Percentiles rank a stretch among this genome's conserved stretches.
Evolutionary conservation across 1,139 yeast species (phyloP).

Genomic region (Tardiomyces digboiensis): DNA sequence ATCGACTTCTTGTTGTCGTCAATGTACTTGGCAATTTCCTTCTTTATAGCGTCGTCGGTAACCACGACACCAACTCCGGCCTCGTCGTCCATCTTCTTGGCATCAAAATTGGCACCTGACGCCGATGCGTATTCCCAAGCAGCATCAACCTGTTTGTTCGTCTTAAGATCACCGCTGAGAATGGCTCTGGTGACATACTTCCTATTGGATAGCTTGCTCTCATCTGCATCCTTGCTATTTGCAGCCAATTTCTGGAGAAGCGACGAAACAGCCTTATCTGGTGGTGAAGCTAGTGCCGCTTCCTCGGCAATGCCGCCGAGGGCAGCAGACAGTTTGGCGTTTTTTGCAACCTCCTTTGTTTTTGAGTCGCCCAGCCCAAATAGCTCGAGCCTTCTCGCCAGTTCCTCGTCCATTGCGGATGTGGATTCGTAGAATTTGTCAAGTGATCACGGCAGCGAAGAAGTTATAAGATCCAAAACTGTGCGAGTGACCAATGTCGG

Average conservation of each 20-base stretch:
- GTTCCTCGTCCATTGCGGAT: conserved; percentile 4
- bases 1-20: conserved; percentile 48
- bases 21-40: conserved; percentile 50
- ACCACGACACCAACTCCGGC: conserved; percentile 81
- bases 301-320: conserved; percentile 49
- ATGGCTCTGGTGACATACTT: conserved; percentile 34
- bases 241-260: conserved; percentile 73
- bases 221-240: conserved; percentile 16
- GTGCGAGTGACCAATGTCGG: no score
- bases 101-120: conserved; percentile 32
- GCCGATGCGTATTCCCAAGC: conserved; percentile 66
- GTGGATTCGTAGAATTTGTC: neutral
- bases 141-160: conserved; percentile 68
- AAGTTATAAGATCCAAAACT: no score
- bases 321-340: conserved; percentile 71
- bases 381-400: conserved; percentile 10
- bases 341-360: conserved; percentile 58
- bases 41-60: conserved; percentile 53
- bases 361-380: conserved; percentile 14
- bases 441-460: no score
- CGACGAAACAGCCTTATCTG: conserved; percentile 45
- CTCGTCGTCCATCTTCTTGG: conserved; percentile 43
- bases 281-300: conserved; percentile 25
- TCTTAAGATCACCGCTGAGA: conserved; percentile 50
- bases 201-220: neutral